A percentile compares a stretch with the other conserved stretches of the same genome.
These are phyloP conservation scores for Fulvia fulva DNA, from an alignment of 2,329 filamentous ascomycete species.

Conservation along the genomic window DNA sequence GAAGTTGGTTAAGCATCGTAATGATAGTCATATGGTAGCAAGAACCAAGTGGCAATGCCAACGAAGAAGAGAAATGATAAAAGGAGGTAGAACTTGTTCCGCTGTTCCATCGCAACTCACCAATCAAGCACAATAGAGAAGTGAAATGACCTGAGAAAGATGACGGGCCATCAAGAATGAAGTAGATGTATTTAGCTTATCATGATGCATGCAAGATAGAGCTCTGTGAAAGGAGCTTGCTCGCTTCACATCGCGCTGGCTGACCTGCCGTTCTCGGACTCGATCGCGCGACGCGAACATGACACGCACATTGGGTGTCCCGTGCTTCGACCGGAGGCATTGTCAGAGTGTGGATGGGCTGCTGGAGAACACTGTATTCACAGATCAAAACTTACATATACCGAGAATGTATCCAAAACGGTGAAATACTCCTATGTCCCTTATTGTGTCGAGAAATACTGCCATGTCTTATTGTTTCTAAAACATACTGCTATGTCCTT, in stretches of 20 bases:
- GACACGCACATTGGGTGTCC: background rate
- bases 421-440: no score
- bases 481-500: no score
- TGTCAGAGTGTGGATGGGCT: background rate
- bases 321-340: background rate
- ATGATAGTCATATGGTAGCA: conserved; percentile 11
- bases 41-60: conserved; percentile 13
- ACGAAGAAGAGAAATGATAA: conserved; percentile 17
- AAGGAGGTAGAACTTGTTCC: conserved; percentile 8
- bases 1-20: background rate
- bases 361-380: no score
- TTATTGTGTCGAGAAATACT: no score
- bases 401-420: background rate
- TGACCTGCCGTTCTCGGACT: background rate
- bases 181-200: background rate
- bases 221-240: background rate
- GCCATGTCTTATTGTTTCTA: no score
- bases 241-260: background rate
- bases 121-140: background rate
- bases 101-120: background rate
- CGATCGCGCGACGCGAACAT: background rate
- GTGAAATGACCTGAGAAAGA: background rate
- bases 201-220: background rate
- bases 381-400: no score
- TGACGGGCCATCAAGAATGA: background rate